phyloP scores from a whole-genome alignment of 140 eudicot genomes.

The Oenanthe javanica region DNA sequence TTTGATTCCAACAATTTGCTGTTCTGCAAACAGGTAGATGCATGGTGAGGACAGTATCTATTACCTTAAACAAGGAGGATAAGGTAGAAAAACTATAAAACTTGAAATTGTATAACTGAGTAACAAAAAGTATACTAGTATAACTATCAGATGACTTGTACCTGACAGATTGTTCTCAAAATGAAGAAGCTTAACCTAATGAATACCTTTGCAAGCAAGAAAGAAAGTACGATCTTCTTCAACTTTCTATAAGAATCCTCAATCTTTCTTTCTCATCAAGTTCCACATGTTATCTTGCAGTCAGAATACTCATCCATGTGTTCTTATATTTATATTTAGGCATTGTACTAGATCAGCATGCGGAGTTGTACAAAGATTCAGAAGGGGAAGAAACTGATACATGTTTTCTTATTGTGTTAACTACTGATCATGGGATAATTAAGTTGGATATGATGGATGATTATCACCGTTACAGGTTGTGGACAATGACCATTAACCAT shows the following conservation, averaged over 20 bases:
- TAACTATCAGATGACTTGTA: not conserved
- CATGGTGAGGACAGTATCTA: slow-evolving; percentile 50
- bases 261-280: not conserved
- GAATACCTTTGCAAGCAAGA: slow-evolving; percentile 59
- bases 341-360: slow-evolving; percentile 56
- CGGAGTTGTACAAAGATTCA: slow-evolving; percentile 67
- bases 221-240: slow-evolving; percentile 43
- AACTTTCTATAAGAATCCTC: not conserved
- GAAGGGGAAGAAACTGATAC: slow-evolving; percentile 37
- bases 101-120: not conserved
- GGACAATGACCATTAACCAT: slow-evolving; percentile 69
- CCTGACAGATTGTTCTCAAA: slow-evolving; percentile 59
- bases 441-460: slow-evolving; percentile 82
- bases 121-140: not conserved
- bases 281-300: not conserved
- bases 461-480: slow-evolving; percentile 49
- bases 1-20: not conserved
- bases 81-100: slow-evolving; percentile 37
- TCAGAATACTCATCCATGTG: not conserved
- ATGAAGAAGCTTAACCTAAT: slow-evolving; percentile 53
- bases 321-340: slow-evolving; percentile 27
- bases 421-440: slow-evolving; percentile 57
- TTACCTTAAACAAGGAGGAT: slow-evolving; percentile 53
- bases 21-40: slow-evolving; percentile 50
- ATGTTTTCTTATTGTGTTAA: slow-evolving; percentile 65